Percentiles rank a stretch among this genome's conserved stretches.
phyloP scores from a whole-genome alignment of 202 grass and related monocot species.

The Panicum hallii region DNA sequence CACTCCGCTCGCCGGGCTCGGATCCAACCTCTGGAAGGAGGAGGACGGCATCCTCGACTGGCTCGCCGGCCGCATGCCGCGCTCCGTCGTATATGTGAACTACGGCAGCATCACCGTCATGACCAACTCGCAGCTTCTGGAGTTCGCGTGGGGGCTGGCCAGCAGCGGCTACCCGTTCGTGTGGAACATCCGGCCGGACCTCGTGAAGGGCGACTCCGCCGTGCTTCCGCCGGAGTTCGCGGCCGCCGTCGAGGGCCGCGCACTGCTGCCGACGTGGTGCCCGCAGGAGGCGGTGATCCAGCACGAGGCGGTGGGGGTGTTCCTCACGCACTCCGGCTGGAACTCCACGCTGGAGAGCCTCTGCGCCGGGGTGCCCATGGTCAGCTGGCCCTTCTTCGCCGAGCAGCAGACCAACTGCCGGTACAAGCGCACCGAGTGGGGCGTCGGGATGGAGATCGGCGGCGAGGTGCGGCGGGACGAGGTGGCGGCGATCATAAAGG shows the following conservation, averaged over 20 bases:
- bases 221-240: slow-evolving; percentile 42
- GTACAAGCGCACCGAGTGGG: slow-evolving; percentile 59
- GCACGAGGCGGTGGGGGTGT: slow-evolving; percentile 32
- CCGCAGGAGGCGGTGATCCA: slow-evolving; percentile 33
- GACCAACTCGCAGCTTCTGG: slow-evolving; percentile 48
- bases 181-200: slow-evolving; percentile 50
- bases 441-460: slow-evolving; percentile 56
- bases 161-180: slow-evolving; percentile 35
- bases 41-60: slow-evolving; percentile 31
- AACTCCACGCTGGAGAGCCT: slow-evolving; percentile 60
- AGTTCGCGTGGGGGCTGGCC: slow-evolving; percentile 54
- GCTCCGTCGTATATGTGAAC: slow-evolving; percentile 52
- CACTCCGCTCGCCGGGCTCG: background rate
- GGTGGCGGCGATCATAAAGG: slow-evolving; percentile 34
- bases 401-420: slow-evolving; percentile 67
- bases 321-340: no score
- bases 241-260: background rate
- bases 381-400: slow-evolving; percentile 61
- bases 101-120: slow-evolving; percentile 55
- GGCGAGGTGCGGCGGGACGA: slow-evolving; percentile 30
- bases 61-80: background rate
- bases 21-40: slow-evolving; percentile 46
- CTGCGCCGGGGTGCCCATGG: slow-evolving; percentile 51
- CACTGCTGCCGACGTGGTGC: slow-evolving; percentile 43
- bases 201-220: slow-evolving; percentile 30